Evolutionary conservation across 2,329 filamentous ascomycete genomes (phyloP).

Genomic region (Talaromyces atroroseus): DNA sequence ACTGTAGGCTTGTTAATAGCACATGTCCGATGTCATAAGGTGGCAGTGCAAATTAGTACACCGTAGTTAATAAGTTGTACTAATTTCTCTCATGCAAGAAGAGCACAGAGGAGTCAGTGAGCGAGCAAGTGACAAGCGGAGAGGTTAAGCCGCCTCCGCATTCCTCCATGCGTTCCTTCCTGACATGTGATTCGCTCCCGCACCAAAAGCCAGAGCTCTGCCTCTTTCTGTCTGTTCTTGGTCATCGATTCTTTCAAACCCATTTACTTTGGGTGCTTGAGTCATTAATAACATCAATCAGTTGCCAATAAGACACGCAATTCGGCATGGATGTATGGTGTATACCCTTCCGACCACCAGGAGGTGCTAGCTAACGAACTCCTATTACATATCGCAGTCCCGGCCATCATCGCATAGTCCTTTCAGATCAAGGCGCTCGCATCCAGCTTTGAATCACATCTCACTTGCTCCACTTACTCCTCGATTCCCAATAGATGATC

Average conservation of each 20-base stretch:
- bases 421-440: constrained; percentile 48
- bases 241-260: not conserved
- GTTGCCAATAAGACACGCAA: not conserved
- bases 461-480: constrained; percentile 57
- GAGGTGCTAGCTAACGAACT: not conserved
- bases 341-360: not conserved
- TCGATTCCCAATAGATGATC: constrained; percentile 49
- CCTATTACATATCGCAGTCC: not conserved
- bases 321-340: constrained; percentile 7
- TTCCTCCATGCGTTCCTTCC: constrained; percentile 6
- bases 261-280: not conserved
- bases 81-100: no score
- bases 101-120: no score
- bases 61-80: no score
- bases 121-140: not conserved
- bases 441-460: constrained; percentile 55
- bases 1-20: not conserved
- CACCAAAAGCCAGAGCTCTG: not conserved
- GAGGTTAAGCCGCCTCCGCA: constrained; percentile 7
- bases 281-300: not conserved
- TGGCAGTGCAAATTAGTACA: no score
- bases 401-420: constrained; percentile 21
- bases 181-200: constrained; percentile 8
- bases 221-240: not conserved
- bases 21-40: not conserved